Evolutionary conservation across 352 stramenopile species (phyloP).

Genomic region (Phytopythium aichiense): DNA sequence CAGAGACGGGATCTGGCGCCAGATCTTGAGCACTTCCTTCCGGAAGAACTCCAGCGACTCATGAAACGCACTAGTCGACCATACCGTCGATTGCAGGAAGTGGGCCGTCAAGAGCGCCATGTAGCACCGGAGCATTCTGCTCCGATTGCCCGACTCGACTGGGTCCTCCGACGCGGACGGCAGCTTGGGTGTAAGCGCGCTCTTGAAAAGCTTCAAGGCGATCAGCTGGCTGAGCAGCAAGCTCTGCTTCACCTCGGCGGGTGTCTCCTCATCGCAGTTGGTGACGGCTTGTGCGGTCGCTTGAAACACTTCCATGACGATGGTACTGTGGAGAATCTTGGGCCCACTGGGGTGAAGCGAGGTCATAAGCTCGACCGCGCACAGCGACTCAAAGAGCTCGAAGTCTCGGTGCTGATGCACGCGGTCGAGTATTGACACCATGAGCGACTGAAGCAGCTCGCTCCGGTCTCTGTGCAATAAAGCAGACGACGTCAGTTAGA

Average conservation of each 20-base stretch:
- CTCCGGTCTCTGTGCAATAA: slow-evolving; percentile 27
- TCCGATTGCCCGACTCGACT: not conserved
- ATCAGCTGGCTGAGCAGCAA: slow-evolving; percentile 58
- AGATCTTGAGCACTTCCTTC: slow-evolving; percentile 41
- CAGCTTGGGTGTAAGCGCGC: slow-evolving; percentile 41
- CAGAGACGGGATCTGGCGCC: slow-evolving; percentile 42
- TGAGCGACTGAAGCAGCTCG: slow-evolving; percentile 37
- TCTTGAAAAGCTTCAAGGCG: slow-evolving; percentile 52
- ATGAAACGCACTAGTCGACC: slow-evolving; percentile 30
- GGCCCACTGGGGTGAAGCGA: slow-evolving; percentile 23
- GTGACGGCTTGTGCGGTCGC: slow-evolving; percentile 49
- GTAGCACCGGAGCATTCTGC: slow-evolving; percentile 34
- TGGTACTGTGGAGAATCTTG: slow-evolving; percentile 31
- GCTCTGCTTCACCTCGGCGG: slow-evolving; percentile 1
- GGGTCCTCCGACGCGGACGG: slow-evolving; percentile 5
- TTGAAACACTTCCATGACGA: slow-evolving; percentile 38
- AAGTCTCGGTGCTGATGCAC: slow-evolving; percentile 40
- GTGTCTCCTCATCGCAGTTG: not conserved
- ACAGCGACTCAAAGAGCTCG: slow-evolving; percentile 50
- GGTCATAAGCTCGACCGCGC: slow-evolving; percentile 27
- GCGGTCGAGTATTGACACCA: slow-evolving; percentile 33
- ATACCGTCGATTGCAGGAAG: slow-evolving; percentile 37
- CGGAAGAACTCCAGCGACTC: slow-evolving; percentile 67
- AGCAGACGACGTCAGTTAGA: not conserved
- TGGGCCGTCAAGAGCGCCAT: slow-evolving; percentile 50